These are phyloP conservation scores for Lagerstroemia speciosa DNA, from an alignment of 345 rosid genomes.

Conservation along the genomic window DNA sequence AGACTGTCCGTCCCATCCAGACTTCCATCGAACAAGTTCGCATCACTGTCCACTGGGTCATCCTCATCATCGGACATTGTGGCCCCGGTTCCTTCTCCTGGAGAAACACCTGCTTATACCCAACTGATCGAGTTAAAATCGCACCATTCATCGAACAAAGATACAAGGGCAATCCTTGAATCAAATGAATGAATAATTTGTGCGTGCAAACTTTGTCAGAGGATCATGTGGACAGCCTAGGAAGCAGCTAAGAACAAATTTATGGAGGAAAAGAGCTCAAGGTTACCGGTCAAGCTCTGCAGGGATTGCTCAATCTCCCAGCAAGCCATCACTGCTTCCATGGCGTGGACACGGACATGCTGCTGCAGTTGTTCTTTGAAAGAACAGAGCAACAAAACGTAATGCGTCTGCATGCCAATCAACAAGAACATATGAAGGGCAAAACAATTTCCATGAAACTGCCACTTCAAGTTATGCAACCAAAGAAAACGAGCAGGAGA, in stretches of 20 bases:
- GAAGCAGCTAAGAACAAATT: not conserved
- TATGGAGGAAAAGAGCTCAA: not conserved
- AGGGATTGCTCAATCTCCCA: slow-evolving; percentile 98
- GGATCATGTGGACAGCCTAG: not conserved
- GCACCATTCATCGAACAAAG: too few relatives aligned
- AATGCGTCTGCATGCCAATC: slow-evolving; percentile 54
- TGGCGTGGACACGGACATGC: slow-evolving; percentile 98
- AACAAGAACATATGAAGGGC: not conserved
- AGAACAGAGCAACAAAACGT: slow-evolving; percentile 80
- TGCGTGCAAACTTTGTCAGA: not conserved
- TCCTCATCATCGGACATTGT: slow-evolving; percentile 99
- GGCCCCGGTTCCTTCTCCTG: slow-evolving; percentile 91
- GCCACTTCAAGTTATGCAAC: not conserved
- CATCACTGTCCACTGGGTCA: slow-evolving; percentile 88
- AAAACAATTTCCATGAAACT: not conserved
- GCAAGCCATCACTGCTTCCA: slow-evolving; percentile 99
- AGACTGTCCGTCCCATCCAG: slow-evolving; percentile 60
- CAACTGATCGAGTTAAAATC: not conserved
- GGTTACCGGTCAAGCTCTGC: slow-evolving; percentile 83
- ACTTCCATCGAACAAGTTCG: slow-evolving; percentile 69
- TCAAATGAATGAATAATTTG: not conserved
- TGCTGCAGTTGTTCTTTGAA: slow-evolving; percentile 98
- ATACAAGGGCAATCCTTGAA: not conserved
- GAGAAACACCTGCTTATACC: slow-evolving; percentile 66
- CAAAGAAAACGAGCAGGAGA: not conserved